These are phyloP conservation scores for Strobilomyces echinocephalus DNA, from an alignment of 768 basidiomycete species.

Conservation along the genomic window DNA sequence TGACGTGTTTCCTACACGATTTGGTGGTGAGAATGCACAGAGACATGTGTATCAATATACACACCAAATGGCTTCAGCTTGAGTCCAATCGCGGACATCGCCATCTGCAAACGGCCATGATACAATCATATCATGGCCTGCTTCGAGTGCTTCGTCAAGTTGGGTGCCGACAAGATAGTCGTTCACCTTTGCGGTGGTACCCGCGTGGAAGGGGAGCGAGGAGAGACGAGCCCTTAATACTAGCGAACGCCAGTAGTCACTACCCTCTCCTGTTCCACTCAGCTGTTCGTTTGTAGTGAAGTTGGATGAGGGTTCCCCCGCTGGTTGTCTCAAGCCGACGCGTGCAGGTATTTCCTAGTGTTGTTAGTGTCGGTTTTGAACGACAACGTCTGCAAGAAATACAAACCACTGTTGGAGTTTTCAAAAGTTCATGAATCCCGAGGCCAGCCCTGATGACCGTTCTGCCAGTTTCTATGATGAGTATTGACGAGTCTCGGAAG, in stretches of 20 bases:
- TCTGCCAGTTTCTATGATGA: slow-evolving; percentile 76
- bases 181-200: slow-evolving; percentile 49
- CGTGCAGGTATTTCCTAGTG: slow-evolving; percentile 75
- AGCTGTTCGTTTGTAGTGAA: slow-evolving; percentile 20
- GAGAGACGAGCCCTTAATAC: slow-evolving; percentile 48
- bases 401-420: slow-evolving; percentile 70
- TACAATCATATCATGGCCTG: slow-evolving; percentile 66
- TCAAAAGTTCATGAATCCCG: slow-evolving; percentile 77
- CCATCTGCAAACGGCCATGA: slow-evolving; percentile 83
- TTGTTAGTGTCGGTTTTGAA: not conserved
- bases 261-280: slow-evolving; percentile 13
- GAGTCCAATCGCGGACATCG: slow-evolving; percentile 70
- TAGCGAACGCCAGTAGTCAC: slow-evolving; percentile 28
- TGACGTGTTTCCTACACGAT: slow-evolving; percentile 68
- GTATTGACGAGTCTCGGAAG: slow-evolving; percentile 76
- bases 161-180: slow-evolving; percentile 81
- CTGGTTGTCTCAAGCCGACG: slow-evolving; percentile 59
- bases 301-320: slow-evolving; percentile 29
- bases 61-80: slow-evolving; percentile 87
- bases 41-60: not conserved
- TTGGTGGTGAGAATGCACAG: slow-evolving; percentile 5
- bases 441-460: slow-evolving; percentile 70
- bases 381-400: not conserved
- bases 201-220: slow-evolving; percentile 40
- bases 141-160: slow-evolving; percentile 73